Evolutionary conservation across 1,139 yeast species (phyloP).

Genomic region (Lodderomyces theae): DNA sequence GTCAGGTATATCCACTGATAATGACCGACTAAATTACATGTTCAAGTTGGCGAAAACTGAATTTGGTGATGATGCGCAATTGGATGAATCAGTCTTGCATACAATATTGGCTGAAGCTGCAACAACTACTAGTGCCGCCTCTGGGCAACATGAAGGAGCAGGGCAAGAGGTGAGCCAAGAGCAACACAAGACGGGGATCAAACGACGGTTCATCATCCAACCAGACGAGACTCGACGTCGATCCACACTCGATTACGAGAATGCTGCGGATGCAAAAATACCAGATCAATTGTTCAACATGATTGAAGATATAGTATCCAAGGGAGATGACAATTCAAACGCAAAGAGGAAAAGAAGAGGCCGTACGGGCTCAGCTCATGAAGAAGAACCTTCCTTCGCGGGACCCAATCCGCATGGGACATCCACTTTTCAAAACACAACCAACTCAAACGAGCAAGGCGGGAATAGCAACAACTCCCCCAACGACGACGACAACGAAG

Average conservation of each 20-base stretch:
- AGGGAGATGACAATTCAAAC: slow-evolving; percentile 2
- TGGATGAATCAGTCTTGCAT: slow-evolving; percentile 21
- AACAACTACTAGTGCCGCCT: slow-evolving; percentile 10
- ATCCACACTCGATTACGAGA: background rate
- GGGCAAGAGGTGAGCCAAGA: slow-evolving; percentile 23
- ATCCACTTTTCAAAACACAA: background rate
- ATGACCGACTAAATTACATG: slow-evolving; percentile 26
- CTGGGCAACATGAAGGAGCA: background rate
- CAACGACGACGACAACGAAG: slow-evolving; percentile 38
- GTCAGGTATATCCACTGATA: slow-evolving; percentile 9
- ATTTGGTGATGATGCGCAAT: slow-evolving; percentile 15
- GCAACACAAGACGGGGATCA: slow-evolving; percentile 21
- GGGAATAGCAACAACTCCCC: slow-evolving; percentile 12
- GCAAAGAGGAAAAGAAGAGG: slow-evolving; percentile 10
- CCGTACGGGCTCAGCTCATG: slow-evolving; percentile 12
- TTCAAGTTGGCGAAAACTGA: slow-evolving; percentile 69
- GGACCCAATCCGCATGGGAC: background rate
- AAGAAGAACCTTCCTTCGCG: slow-evolving; percentile 12
- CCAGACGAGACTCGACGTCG: background rate
- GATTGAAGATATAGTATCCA: slow-evolving; percentile 54
- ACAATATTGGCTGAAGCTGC: slow-evolving; percentile 14
- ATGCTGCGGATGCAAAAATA: slow-evolving; percentile 21
- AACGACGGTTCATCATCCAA: slow-evolving; percentile 4
- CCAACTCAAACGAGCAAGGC: too few species aligned
- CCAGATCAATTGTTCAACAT: slow-evolving; percentile 67